These are phyloP conservation scores for Colletotrichum tamarilloi DNA, from an alignment of 2,329 filamentous ascomycete genomes.

Conservation along the genomic window DNA sequence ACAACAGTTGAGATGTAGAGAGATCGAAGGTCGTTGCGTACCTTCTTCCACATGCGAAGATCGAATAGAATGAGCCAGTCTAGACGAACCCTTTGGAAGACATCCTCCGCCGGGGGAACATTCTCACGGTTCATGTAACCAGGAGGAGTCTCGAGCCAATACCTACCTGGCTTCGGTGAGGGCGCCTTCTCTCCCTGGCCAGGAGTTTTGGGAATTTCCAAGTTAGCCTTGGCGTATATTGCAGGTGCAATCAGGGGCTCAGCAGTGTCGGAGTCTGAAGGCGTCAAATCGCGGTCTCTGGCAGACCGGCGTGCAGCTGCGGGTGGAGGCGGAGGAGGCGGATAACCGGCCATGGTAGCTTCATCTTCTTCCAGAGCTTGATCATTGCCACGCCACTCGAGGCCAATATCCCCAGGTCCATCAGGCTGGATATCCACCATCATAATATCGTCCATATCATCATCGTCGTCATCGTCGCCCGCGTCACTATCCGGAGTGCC, in stretches of 20 bases:
- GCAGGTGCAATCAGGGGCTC: slow-evolving; percentile 73
- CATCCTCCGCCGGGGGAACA: slow-evolving; percentile 81
- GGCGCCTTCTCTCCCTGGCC: slow-evolving; percentile 57
- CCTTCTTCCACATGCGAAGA: slow-evolving; percentile 94
- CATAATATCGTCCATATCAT: slow-evolving; percentile 65
- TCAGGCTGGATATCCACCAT: slow-evolving; percentile 65
- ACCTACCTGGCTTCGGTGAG: slow-evolving; percentile 75
- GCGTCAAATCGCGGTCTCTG: slow-evolving; percentile 70
- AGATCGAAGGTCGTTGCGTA: slow-evolving; percentile 88
- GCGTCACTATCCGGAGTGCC: slow-evolving; percentile 33
- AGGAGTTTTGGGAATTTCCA: slow-evolving; percentile 87
- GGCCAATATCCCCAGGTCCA: slow-evolving; percentile 54
- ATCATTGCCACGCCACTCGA: slow-evolving; percentile 66
- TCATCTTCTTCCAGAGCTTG: slow-evolving; percentile 80
- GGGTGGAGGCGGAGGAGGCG: slow-evolving; percentile 69
- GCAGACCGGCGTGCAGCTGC: slow-evolving; percentile 54
- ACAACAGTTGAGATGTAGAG: slow-evolving; percentile 98
- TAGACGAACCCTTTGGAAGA: slow-evolving; percentile 88
- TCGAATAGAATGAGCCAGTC: slow-evolving; percentile 97
- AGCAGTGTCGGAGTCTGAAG: slow-evolving; percentile 78
- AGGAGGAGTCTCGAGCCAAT: slow-evolving; percentile 87
- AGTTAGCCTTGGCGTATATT: slow-evolving; percentile 71
- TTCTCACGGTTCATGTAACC: slow-evolving; percentile 72
- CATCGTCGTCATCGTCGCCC: slow-evolving; percentile 49
- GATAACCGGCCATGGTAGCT: slow-evolving; percentile 81